Conservation (phyloP, 148 eudicot species). For the Dianthus caryophyllus region DNA sequence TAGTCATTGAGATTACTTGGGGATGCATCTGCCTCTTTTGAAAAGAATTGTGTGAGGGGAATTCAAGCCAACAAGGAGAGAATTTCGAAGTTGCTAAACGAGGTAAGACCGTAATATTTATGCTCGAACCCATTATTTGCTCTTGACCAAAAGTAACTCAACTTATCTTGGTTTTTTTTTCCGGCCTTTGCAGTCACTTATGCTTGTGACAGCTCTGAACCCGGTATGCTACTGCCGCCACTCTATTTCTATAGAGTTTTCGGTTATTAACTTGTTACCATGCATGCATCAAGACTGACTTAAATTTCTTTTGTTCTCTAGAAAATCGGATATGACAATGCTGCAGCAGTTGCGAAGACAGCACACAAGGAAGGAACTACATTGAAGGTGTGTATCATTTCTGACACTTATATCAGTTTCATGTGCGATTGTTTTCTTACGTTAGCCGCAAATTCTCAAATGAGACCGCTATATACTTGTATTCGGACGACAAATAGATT, state of each 20-base stretch:
- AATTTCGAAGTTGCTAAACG: slow-evolving; percentile 72
- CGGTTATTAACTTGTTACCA: not conserved
- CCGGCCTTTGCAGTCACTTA: slow-evolving; percentile 63
- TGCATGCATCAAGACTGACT: no score
- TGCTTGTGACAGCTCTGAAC: slow-evolving; percentile 96
- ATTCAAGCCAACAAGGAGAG: slow-evolving; percentile 89
- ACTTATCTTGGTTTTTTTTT: slow-evolving; percentile 24
- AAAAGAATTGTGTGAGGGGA: slow-evolving; percentile 92
- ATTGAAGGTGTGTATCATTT: slow-evolving; percentile 48
- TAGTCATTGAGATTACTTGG: slow-evolving; percentile 85
- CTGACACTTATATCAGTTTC: no score
- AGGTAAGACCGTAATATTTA: slow-evolving; percentile 43
- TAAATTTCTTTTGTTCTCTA: slow-evolving; percentile 20
- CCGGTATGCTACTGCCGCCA: slow-evolving; percentile 71
- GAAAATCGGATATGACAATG: slow-evolving; percentile 97
- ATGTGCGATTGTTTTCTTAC: no score
- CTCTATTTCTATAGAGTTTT: no score
- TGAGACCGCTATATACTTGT: no score
- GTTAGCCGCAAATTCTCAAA: no score
- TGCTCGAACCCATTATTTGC: not conserved
- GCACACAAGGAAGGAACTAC: slow-evolving; percentile 94
- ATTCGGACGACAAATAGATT: no score
- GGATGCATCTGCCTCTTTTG: slow-evolving; percentile 93
- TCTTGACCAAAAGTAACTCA: slow-evolving; percentile 3
- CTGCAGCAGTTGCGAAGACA: slow-evolving; percentile 91